Base-by-base conservation (phyloP, 1,284 basidiomycete genomes). In the Moesziomyces antarcticus region DNA sequence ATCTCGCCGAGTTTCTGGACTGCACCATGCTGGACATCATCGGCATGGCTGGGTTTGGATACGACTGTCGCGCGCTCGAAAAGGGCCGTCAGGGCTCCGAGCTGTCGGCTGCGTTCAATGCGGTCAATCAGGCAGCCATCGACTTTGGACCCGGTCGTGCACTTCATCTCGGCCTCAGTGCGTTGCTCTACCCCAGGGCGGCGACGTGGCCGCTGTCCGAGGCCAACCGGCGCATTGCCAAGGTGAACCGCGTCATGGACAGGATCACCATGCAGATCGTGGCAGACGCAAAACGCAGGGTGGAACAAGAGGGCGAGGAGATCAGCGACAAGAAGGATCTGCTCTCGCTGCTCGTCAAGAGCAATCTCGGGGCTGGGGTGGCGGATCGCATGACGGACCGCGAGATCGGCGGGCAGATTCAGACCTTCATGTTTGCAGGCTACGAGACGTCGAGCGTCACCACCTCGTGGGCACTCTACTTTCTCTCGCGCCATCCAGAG, bases 361-460 rank as follows among this genome's bases (percentile, higher is more conserved):
- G 49, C 42, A 67, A 77, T 41, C 42, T 72, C 1, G 44, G 21
- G 11, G 56, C 58, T 1, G 40, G 49, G 0, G 45, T 49, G 2
- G 85, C 85, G 0, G 88, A 91, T 79, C 86, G 86, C 22, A 87
- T 93, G 86, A 87, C 88, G 9, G 87, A 89, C 45, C 85, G 87
- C 16, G 91, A 93, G 77, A 88, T 91, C 3, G 85, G 90, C 25
- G 90, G 88, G 61, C 91, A 93, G 82, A 91, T 93, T 67, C 89
- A 90, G 9, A 93, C 91, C 0, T 91, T 93, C 81, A 87, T 93
- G 49, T 87, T 89, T n/a, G 92, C 91, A 16, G 92, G 92, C 13
- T 91, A 91, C 25, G 92, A 94, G 78, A 93, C 93, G 0, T 91
- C 91, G 13, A 91, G 91, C 2, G 88, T 93, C 27, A 88, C 90